Evolutionary conservation across 192 early-diverging fungal genomes (phyloP), one percentile per base, ranked within the genome.

Genomic region (Podila horticola): DNA sequence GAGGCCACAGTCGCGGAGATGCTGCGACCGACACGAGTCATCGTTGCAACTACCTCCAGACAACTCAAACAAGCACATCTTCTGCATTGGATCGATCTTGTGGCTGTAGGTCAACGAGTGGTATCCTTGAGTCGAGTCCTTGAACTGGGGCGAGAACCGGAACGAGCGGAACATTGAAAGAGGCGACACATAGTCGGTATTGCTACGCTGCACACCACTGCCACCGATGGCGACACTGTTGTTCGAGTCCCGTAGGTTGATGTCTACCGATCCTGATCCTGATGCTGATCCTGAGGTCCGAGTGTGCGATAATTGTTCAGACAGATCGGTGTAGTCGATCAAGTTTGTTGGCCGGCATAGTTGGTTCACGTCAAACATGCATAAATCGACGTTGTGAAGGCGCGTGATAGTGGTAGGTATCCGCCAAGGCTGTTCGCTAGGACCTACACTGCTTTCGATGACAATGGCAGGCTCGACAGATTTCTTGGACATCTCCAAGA

Each of bases 1-100:
- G 30, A 81, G 58, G 11, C 28, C 59, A 52, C 62, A 72, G 49
- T 81, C 67, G 20, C 77, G 59, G 9, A 67, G 28, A 45, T 81
- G 77, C 61, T 81, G 77, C 20, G 77, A 81, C 15, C 58, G 55
- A 62, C 77, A 81, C 2, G 61, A 29, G 31, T 81, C 77, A 34
- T 81, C 77, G 49, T 81, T 81, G 36, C 77, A 81, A 3, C 70
- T 58, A 20, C 77, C 77, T 9, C 77, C 77, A 19, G 71, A 69
- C 15, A 81, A 57, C 55, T 81, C 77, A 65, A 69, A 81, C 19
- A 81, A 24, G n/a, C 77, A 81, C 71, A 81, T 73, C 45, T 57
- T 51, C 24, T 64, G 50, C 41, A 64, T 63, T 24, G 77, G 77
- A 38, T 81, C 71, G 60, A 81, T 81, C 49, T 69, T 72, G 62